Evolutionary conservation across 192 early-diverging fungal species (phyloP).

Genomic region (Nowakowskiella sp.): DNA sequence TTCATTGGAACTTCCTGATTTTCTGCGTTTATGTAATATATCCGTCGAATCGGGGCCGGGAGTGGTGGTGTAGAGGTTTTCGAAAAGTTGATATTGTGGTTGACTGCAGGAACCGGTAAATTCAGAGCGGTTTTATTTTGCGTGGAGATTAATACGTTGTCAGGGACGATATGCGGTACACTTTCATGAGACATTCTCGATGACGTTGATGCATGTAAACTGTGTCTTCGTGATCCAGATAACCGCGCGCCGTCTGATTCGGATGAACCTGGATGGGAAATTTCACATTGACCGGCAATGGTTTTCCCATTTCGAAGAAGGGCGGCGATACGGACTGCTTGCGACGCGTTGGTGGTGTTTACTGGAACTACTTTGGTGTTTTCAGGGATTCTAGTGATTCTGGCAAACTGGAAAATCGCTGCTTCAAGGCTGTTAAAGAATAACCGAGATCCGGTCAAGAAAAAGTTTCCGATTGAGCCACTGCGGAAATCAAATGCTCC

Average conservation of each 20-base stretch:
- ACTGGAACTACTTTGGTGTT: constrained; percentile 61
- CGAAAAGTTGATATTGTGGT: constrained; percentile 44
- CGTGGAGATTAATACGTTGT: too few species aligned
- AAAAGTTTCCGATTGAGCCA: constrained; percentile 72
- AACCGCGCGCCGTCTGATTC: too few species aligned
- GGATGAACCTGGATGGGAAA: constrained; percentile 66
- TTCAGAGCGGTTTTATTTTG: not conserved
- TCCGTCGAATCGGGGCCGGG: constrained; percentile 43
- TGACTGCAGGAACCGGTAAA: constrained; percentile 8
- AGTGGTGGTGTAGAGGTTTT: constrained; percentile 38
- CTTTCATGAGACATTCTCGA: not conserved
- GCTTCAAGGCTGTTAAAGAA: constrained; percentile 61
- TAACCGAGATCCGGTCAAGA: constrained; percentile 65
- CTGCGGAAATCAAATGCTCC: constrained; percentile 64
- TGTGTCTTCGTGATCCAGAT: not conserved
- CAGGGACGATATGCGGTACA: not conserved
- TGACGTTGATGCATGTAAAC: not conserved
- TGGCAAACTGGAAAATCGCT: constrained; percentile 65
- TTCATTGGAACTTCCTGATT: constrained; percentile 60
- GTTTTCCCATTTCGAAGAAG: constrained; percentile 54
- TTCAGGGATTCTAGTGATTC: constrained; percentile 57
- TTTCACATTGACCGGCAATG: constrained; percentile 66
- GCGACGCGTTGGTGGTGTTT: constrained; percentile 47
- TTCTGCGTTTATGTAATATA: constrained; percentile 68
- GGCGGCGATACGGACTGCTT: constrained; percentile 50